Percentiles rank a stretch among this genome's conserved stretches.
Conservation (phyloP, 73 alveolate species). For the Diophrys sp. region DNA sequence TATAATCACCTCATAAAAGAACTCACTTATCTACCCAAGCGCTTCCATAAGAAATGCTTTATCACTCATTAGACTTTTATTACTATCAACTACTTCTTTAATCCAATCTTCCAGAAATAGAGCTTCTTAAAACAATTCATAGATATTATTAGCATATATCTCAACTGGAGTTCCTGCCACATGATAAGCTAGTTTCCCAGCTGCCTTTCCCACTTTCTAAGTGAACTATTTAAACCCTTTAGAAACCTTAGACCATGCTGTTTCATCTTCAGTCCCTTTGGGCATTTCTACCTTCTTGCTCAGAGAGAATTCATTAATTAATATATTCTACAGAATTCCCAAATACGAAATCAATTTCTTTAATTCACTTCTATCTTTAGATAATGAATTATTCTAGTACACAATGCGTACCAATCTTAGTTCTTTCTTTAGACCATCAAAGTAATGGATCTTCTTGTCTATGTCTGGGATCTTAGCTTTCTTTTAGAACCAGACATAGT, state of each 20-base stretch:
- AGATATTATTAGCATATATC: conserved; percentile 30
- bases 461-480: conserved; percentile 51
- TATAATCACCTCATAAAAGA: conserved; percentile 40
- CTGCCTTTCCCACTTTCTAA: conserved; percentile 50
- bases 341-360: conserved; percentile 28
- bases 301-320: conserved; percentile 1
- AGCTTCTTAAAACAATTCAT: conserved; percentile 39
- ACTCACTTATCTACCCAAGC: too few relatives aligned
- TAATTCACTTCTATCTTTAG: conserved; percentile 39
- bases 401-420: conserved; percentile 27
- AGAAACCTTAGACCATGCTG: conserved; percentile 36
- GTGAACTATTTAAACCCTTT: conserved; percentile 40
- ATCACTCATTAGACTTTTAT: neutral
- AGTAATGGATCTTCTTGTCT: conserved; percentile 40
- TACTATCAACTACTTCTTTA: conserved; percentile 8
- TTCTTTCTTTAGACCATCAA: conserved; percentile 47
- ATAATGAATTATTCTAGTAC: conserved; percentile 20
- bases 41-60: conserved; percentile 14
- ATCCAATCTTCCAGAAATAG: conserved; percentile 39
- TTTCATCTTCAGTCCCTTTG: conserved; percentile 17
- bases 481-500: conserved; percentile 36
- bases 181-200: conserved; percentile 39
- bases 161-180: conserved; percentile 40
- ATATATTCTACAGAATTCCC: conserved; percentile 17
- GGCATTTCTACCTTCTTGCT: conserved; percentile 23